These are phyloP conservation scores for Cystobasidium tubakii DNA, from an alignment of 768 basidiomycete species.

Conservation along the genomic window DNA sequence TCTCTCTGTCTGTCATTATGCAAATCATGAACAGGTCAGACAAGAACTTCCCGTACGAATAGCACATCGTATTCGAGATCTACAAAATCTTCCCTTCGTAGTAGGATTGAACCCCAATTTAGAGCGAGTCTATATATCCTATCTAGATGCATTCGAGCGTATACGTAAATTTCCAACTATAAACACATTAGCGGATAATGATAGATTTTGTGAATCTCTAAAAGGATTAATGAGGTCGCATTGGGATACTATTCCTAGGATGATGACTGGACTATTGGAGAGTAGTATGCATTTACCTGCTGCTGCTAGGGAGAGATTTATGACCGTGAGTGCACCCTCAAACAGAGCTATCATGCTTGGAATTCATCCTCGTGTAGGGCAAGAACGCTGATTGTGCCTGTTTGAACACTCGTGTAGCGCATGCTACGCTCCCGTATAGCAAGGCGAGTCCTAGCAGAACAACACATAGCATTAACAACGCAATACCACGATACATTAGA, in stretches of 20 bases:
- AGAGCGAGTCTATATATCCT: conserved; percentile 73
- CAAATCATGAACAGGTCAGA: conserved; percentile 55
- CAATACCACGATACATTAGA: conserved; percentile 50
- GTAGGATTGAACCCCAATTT: conserved; percentile 81
- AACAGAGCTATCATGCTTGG: no score
- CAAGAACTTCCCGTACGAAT: conserved; percentile 82
- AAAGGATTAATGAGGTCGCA: conserved; percentile 64
- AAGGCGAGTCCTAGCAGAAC: conserved; percentile 77
- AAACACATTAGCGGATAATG: conserved; percentile 67
- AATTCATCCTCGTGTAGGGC: no score
- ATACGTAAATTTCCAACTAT: conserved; percentile 69
- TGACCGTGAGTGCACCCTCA: background rate
- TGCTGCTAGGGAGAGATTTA: conserved; percentile 39
- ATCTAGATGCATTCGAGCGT: conserved; percentile 53
- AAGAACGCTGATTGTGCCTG: background rate
- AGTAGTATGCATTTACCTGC: background rate
- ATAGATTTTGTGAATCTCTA: conserved; percentile 69
- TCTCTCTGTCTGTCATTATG: background rate
- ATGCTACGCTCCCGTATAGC: conserved; percentile 90
- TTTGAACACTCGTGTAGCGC: conserved; percentile 75
- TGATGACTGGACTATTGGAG: conserved; percentile 20
- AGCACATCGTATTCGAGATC: conserved; percentile 76
- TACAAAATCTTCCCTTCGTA: conserved; percentile 77
- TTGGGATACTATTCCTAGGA: conserved; percentile 53
- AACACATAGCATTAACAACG: conserved; percentile 74